phyloP scores from a whole-genome alignment of 805 yeast species.

The Kuraishia hungarica region DNA sequence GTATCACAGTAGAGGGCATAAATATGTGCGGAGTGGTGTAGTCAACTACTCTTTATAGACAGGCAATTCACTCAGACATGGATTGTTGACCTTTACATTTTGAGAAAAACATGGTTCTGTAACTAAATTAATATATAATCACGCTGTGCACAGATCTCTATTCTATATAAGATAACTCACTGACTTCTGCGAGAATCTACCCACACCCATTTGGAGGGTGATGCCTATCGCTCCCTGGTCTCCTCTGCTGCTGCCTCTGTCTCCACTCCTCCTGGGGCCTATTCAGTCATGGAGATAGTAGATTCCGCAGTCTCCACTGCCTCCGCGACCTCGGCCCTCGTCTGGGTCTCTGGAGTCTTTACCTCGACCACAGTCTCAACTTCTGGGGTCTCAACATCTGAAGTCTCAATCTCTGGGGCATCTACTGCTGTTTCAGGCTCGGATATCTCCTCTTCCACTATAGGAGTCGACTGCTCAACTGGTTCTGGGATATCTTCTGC shows the following conservation, averaged over 20 bases:
- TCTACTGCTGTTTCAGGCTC: constrained; percentile 7
- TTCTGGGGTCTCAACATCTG: background rate
- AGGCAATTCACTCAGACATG: no score
- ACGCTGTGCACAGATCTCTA: background rate
- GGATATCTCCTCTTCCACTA: background rate
- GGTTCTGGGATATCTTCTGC: background rate
- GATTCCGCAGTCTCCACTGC: no score
- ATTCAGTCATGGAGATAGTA: no score
- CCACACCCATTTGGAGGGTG: background rate
- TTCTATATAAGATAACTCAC: background rate
- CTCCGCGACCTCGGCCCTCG: background rate
- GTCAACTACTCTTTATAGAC: no score
- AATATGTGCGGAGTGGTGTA: no score
- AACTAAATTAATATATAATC: no score
- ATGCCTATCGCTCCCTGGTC: no score
- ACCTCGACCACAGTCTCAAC: background rate
- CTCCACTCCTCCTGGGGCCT: background rate
- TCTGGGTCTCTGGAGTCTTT: background rate
- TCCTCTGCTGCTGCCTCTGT: background rate
- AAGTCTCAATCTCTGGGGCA: constrained; percentile 2
- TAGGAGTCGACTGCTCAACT: background rate
- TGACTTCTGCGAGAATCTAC: no score
- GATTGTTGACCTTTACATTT: no score
- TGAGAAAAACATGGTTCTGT: no score
- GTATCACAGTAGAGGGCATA: no score